Evolutionary conservation across 352 stramenopile genomes (phyloP).

Genomic region (Phytophthora sp.): DNA sequence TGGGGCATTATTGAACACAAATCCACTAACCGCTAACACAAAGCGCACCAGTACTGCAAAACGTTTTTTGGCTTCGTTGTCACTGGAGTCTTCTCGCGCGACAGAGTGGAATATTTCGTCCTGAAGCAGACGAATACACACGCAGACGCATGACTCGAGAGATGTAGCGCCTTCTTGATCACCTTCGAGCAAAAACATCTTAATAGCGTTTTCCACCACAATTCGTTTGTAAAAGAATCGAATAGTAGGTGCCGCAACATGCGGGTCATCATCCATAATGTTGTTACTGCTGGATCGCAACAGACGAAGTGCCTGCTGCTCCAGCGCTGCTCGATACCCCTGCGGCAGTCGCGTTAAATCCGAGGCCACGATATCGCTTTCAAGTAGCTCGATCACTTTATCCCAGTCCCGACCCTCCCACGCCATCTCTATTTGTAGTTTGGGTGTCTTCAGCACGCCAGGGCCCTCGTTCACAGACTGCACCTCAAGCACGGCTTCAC

Average conservation of each 20-base stretch:
- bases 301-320: conserved; percentile 56
- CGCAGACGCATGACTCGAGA: conserved; percentile 46
- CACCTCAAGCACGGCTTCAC: conserved; percentile 66
- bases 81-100: neutral
- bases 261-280: conserved; percentile 21
- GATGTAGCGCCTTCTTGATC: conserved; percentile 23
- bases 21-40: conserved; percentile 34
- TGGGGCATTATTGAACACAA: conserved; percentile 32
- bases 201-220: conserved; percentile 55
- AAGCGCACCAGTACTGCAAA: conserved; percentile 46
- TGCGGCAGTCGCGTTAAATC: conserved; percentile 38
- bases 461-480: conserved; percentile 43
- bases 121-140: conserved; percentile 48
- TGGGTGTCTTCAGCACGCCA: conserved; percentile 39
- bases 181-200: conserved; percentile 27
- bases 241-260: conserved; percentile 32
- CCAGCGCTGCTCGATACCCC: conserved; percentile 45
- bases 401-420: conserved; percentile 61
- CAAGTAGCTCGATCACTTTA: conserved; percentile 48
- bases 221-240: conserved; percentile 62
- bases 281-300: conserved; percentile 42
- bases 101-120: conserved; percentile 57
- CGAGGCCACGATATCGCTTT: conserved; percentile 48
- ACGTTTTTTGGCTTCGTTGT: conserved; percentile 9
- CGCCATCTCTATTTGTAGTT: conserved; percentile 49